A percentile compares a stretch with the other conserved stretches of the same genome.
phyloP scores from a whole-genome alignment of 768 basidiomycete species.

The Sutorius australiensis region DNA sequence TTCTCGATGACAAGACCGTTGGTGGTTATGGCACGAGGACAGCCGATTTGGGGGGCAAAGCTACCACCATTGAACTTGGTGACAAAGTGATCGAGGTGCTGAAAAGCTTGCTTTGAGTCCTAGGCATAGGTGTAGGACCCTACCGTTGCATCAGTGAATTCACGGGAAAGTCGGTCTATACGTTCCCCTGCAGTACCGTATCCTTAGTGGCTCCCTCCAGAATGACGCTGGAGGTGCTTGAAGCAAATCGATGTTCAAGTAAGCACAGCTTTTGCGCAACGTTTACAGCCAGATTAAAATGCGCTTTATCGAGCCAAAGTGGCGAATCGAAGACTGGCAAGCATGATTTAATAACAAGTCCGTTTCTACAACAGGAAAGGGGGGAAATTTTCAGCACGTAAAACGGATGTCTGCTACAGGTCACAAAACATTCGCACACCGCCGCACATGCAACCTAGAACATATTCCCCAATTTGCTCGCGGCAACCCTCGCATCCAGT shows the following conservation, averaged over 20 bases:
- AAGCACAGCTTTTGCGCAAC: neutral
- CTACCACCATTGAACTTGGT: slow-evolving; percentile 75
- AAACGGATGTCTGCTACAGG: slow-evolving; percentile 7
- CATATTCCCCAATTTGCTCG: slow-evolving; percentile 89
- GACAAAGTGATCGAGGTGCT: slow-evolving; percentile 77
- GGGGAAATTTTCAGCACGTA: slow-evolving; percentile 20
- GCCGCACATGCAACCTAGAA: slow-evolving; percentile 41
- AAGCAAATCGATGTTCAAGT: neutral
- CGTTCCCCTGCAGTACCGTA: no score
- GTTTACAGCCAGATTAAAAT: neutral
- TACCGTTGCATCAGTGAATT: neutral
- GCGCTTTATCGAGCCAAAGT: no score
- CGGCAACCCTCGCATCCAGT: slow-evolving; percentile 81
- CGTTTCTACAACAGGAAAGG: slow-evolving; percentile 1
- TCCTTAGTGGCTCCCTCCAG: no score
- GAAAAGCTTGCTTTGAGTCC: slow-evolving; percentile 47
- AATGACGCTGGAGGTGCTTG: no score
- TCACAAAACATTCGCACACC: slow-evolving; percentile 1
- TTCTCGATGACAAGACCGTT: slow-evolving; percentile 62
- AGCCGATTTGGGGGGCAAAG: slow-evolving; percentile 80
- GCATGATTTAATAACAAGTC: slow-evolving; percentile 3
- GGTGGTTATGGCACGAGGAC: slow-evolving; percentile 83
- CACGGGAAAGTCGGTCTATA: neutral
- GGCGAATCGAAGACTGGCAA: neutral
- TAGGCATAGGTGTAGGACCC: neutral